phyloP scores from a whole-genome alignment of 345 rosid species.

The Citrus mangshanensis region DNA sequence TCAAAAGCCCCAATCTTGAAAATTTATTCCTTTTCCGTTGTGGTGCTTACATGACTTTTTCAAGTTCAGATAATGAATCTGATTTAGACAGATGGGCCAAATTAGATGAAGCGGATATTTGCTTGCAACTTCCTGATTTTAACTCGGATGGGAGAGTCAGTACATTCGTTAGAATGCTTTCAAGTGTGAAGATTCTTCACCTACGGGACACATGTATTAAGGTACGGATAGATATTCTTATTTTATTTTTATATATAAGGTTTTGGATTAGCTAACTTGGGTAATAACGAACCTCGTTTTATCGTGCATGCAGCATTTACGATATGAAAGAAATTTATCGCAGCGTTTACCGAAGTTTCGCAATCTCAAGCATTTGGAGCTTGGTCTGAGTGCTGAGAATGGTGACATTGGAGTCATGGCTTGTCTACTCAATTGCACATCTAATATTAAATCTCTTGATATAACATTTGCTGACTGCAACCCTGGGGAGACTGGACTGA shows the following conservation, averaged over 20 bases:
- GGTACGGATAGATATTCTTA: not conserved
- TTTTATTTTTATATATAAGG: too few species aligned
- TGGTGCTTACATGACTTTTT: not conserved
- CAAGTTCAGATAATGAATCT: not conserved
- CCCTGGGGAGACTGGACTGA: too few species aligned
- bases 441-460: not conserved
- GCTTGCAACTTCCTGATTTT: too few species aligned
- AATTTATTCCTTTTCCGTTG: not conserved
- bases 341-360: not conserved
- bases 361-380: not conserved
- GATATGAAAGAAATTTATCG: not conserved
- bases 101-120: not conserved
- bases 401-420: not conserved
- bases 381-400: not conserved
- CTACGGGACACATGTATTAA: not conserved
- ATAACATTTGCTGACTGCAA: not conserved
- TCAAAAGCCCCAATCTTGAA: not conserved
- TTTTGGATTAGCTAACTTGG: not conserved
- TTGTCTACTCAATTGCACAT: not conserved
- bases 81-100: not conserved
- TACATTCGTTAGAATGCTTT: not conserved
- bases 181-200: not conserved
- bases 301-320: too few species aligned
- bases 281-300: too few species aligned
- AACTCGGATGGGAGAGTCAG: too few species aligned